Conservation (phyloP, 768 basidiomycete species). For the Gloeopeniophorella convolvens region DNA sequence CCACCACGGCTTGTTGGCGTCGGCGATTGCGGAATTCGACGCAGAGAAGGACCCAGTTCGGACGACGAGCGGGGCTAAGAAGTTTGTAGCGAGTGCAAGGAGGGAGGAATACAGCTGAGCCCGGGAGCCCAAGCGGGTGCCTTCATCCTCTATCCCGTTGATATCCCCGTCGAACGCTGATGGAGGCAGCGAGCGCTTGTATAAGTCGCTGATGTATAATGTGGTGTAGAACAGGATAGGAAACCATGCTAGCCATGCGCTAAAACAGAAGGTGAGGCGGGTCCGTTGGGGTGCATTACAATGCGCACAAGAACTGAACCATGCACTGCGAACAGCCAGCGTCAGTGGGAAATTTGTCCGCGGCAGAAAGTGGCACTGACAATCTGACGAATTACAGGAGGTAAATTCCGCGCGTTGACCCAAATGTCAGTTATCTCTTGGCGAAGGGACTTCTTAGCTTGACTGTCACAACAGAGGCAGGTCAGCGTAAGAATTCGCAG, state of each 20-base stretch:
- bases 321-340: constrained; percentile 43
- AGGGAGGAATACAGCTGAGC: constrained; percentile 77
- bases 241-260: constrained; percentile 89
- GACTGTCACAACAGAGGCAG: constrained; percentile 11
- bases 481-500: not conserved
- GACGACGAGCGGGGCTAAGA: constrained; percentile 66
- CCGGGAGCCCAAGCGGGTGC: constrained; percentile 76
- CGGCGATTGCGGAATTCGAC: not conserved
- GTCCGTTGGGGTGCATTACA: not conserved
- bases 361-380: constrained; percentile 29
- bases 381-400: constrained; percentile 39
- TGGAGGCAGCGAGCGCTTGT: constrained; percentile 45
- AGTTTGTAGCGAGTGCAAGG: constrained; percentile 57
- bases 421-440: constrained; percentile 62
- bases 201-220: constrained; percentile 81
- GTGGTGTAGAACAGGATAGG: constrained; percentile 86
- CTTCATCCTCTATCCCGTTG: constrained; percentile 49
- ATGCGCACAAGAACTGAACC: constrained; percentile 67
- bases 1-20: constrained; percentile 14
- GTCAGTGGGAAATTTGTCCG: not conserved
- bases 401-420: constrained; percentile 49
- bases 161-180: constrained; percentile 24
- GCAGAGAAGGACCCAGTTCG: not conserved
- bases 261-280: constrained; percentile 24
- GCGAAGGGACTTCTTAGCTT: constrained; percentile 29